Percentiles rank a stretch among this genome's conserved stretches.
Conservation (phyloP, 2,329 filamentous ascomycete species). For the Hypomyces rosellus region DNA sequence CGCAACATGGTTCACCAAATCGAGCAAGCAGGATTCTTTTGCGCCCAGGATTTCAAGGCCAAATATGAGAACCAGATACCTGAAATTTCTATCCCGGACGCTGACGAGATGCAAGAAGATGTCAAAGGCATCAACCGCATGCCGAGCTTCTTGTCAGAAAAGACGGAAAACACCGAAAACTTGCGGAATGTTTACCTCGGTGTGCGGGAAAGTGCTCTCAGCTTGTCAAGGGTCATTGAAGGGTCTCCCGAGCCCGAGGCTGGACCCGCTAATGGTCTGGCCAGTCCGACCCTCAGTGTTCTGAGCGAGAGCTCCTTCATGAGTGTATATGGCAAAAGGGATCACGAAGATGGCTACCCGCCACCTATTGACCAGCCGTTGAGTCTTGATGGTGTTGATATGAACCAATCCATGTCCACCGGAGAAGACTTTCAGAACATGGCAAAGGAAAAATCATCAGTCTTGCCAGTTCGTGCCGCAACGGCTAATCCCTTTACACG, state of each 20-base stretch:
- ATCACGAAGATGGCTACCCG: conserved; percentile 18
- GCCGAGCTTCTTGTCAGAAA: conserved; percentile 60
- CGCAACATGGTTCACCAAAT: conserved; percentile 47
- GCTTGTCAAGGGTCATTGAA: conserved; percentile 43
- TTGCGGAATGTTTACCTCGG: conserved; percentile 54
- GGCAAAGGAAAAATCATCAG: conserved; percentile 11
- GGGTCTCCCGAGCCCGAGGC: conserved; percentile 30
- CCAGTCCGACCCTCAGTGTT: conserved; percentile 56
- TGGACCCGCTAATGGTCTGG: conserved; percentile 31
- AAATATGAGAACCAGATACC: conserved; percentile 18
- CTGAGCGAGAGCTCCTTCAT: conserved; percentile 62
- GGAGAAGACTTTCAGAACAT: background rate
- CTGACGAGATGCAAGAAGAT: conserved; percentile 23
- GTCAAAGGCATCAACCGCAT: conserved; percentile 44
- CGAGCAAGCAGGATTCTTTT: conserved; percentile 35
- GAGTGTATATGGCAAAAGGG: conserved; percentile 54
- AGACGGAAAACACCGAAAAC: conserved; percentile 53
- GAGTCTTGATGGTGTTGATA: conserved; percentile 21
- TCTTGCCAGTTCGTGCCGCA: conserved; percentile 19
- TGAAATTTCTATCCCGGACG: conserved; percentile 14
- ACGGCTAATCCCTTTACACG: conserved; percentile 17
- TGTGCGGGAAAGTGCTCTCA: conserved; percentile 41
- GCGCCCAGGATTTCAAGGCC: conserved; percentile 25
- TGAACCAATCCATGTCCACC: conserved; percentile 6
- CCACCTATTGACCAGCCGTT: conserved; percentile 25